Conservation (phyloP, 2,329 filamentous ascomycete genomes). For the Calycina herbarum region DNA sequence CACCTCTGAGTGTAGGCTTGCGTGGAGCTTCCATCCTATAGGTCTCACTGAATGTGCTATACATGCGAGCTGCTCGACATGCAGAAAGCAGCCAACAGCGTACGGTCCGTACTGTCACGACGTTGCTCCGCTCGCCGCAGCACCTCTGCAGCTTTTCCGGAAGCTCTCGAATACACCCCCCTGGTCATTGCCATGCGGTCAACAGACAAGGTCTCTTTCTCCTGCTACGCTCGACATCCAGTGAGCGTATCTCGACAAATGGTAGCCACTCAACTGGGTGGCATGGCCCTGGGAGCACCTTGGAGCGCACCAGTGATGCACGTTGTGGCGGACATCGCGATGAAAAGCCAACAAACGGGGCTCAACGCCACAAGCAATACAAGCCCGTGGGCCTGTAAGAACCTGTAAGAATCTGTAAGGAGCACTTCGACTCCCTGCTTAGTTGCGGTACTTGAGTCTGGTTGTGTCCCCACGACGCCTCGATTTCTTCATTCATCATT, state of each 20-base stretch:
- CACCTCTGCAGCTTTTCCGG: background rate
- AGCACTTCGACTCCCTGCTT: conserved; percentile 17
- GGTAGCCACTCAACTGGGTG: conserved; percentile 24
- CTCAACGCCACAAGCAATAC: conserved; percentile 26
- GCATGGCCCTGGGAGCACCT: conserved; percentile 4
- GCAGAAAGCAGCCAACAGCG: conserved; percentile 12
- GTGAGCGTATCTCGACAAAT: conserved; percentile 25
- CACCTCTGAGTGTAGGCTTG: conserved; percentile 26
- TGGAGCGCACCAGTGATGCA: conserved; percentile 8
- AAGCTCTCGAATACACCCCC: conserved; percentile 3
- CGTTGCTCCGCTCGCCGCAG: background rate
- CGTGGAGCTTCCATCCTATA: conserved; percentile 27
- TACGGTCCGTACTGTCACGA: background rate
- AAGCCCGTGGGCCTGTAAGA: conserved; percentile 13
- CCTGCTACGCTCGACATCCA: conserved; percentile 9
- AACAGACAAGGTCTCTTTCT: conserved; percentile 7
- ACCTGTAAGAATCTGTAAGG: conserved; percentile 12
- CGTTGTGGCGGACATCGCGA: conserved; percentile 9
- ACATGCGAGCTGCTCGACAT: conserved; percentile 22
- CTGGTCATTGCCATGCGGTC: conserved; percentile 15
- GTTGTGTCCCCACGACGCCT: conserved; percentile 2
- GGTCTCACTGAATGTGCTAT: conserved; percentile 21
- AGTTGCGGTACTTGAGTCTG: conserved; percentile 23
- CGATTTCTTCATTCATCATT: conserved; percentile 1
- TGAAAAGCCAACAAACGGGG: conserved; percentile 14